Percentiles rank a stretch among this genome's conserved stretches.
Conservation (phyloP, 805 yeast genomes). For the Metschnikowia santaceciliae region DNA sequence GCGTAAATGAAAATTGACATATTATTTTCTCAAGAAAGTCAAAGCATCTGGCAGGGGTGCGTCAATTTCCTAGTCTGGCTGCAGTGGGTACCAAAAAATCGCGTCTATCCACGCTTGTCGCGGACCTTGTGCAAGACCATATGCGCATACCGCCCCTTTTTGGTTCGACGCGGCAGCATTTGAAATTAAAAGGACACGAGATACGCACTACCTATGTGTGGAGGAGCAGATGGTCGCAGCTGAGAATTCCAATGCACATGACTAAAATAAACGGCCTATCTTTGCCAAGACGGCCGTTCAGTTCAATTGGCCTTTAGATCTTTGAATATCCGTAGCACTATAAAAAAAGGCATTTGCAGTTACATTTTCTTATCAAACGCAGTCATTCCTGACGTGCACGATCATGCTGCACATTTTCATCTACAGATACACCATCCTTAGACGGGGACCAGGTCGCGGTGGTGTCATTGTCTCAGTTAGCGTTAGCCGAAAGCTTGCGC, state of each 20-base stretch:
- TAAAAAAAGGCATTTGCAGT: not conserved
- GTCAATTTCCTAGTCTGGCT: not conserved
- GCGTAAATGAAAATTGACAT: constrained; percentile 1
- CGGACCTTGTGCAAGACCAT: not conserved
- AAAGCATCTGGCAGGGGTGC: constrained; percentile 2
- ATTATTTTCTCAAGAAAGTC: not conserved
- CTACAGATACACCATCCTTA: not conserved
- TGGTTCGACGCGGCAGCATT: not conserved
- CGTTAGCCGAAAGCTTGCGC: not conserved
- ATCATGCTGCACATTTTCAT: not conserved
- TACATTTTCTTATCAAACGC: not conserved
- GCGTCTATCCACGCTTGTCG: constrained; percentile 6
- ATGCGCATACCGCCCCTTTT: constrained; percentile 2
- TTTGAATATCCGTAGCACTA: no score
- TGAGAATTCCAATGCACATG: not conserved
- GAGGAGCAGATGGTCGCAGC: not conserved
- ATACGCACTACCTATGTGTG: not conserved
- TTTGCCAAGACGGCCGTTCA: not conserved
- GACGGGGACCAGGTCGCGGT: not conserved
- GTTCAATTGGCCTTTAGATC: no score
- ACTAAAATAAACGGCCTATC: not conserved
- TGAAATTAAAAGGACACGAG: not conserved
- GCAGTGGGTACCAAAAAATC: not conserved
- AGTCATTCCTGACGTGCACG: not conserved
- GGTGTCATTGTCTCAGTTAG: not conserved